phyloP scores from a whole-genome alignment of 768 basidiomycete genomes.

The Candolleomyces eurysporus region DNA sequence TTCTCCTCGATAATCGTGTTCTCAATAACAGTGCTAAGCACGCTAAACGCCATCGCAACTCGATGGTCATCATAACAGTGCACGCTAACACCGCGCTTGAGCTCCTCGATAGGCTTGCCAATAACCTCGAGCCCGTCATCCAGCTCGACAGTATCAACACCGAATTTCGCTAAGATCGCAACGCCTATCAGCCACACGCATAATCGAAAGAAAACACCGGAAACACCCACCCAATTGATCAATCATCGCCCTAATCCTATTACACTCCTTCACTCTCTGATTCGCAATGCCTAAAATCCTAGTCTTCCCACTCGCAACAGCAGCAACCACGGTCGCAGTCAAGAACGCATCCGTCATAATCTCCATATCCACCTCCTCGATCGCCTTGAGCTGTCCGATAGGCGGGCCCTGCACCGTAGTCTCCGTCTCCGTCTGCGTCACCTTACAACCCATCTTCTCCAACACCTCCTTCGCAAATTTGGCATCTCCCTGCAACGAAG shows the following conservation, averaged over 20 bases:
- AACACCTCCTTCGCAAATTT: constrained; percentile 91
- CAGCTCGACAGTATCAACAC: constrained; percentile 33
- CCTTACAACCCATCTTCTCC: constrained; percentile 92
- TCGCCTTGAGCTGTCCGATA: constrained; percentile 72
- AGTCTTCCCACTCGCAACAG: constrained; percentile 65
- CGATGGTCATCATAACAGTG: too few species aligned
- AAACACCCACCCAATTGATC: constrained; percentile 77
- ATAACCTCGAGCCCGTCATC: too few species aligned
- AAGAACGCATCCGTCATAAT: constrained; percentile 99
- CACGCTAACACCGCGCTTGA: too few species aligned
- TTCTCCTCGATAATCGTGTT: constrained; percentile 92
- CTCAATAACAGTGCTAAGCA: constrained; percentile 70
- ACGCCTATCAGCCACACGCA: constrained; percentile 22
- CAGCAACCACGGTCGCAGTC: constrained; percentile 90
- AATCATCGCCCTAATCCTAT: constrained; percentile 88
- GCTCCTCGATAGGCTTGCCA: constrained; percentile 25
- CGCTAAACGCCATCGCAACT: constrained; percentile 97
- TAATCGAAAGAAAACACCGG: background rate
- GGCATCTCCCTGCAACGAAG: constrained; percentile 96
- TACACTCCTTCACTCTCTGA: constrained; percentile 98
- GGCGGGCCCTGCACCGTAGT: constrained; percentile 94
- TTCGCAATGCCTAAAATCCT: constrained; percentile 95
- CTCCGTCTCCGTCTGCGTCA: constrained; percentile 81
- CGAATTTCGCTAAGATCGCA: constrained; percentile 74
- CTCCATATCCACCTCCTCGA: constrained; percentile 94